Base-by-base conservation (phyloP, 2,329 filamentous ascomycete genomes). In the Uncinocarpus reesii region DNA sequence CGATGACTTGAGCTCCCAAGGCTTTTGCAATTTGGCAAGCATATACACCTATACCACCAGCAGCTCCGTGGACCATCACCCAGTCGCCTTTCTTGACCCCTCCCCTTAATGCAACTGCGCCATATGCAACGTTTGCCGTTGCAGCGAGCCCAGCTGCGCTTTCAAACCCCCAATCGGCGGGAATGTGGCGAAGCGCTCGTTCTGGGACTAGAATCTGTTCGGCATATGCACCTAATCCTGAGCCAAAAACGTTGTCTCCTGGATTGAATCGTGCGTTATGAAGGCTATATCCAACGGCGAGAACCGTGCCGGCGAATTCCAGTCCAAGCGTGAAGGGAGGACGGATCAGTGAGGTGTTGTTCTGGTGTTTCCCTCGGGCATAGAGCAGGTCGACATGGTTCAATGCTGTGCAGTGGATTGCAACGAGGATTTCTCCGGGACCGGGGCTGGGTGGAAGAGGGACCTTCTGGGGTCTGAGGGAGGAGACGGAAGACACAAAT, bases 341-440 rank as follows among this genome's bases (percentile, higher is more conserved):
- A 26, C 65, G 66, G 31, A 77, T 70, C 47, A 77, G 71, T n/a
- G 68, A 69, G 24, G 65, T 67, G 57, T 79, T 80, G 58, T 80
- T 81, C 56, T 81, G 77, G 56, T 81, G 78, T 53, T 73, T 71
- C 6, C 77, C 78, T 56, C 69, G 69, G 2, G 73, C 74, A 57
- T 80, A 80, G 40, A 81, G 69, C 7, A 77, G 71, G 56, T 81
- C 78, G 41, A 79, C 76, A 57, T 78, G 79, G 47, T 79, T 80
- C 18, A 79, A 65, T 3, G 76, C 75, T 47, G 73, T 73, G 50
- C 77, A 76, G 1, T 72, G 72, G 44, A 80, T 71, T 47, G 65
- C 65, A 32, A 78, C 61, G 15, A 76, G 55, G 28, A 70, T 64
- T 51, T 71, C 60, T 24, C 61, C 57, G 7, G 60, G 51, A 26